Base-by-base conservation (phyloP, 2,329 filamentous ascomycete genomes). In the Westerdykella sp. region DNA sequence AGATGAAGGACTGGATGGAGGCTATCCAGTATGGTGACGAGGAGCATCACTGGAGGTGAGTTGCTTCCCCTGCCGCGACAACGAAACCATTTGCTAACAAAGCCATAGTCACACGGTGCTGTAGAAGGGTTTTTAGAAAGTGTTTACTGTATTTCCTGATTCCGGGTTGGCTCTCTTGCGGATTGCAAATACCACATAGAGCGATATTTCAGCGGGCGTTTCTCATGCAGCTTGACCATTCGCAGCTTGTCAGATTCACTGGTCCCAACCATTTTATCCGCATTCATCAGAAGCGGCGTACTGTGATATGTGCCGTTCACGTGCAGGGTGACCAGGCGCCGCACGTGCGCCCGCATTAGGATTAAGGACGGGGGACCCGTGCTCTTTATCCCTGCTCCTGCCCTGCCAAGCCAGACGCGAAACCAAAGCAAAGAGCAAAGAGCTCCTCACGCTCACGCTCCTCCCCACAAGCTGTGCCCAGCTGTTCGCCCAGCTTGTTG, bases 1-100 rank as follows among this genome's bases (percentile, higher is more conserved):
- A 79, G 69, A 90, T 98, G 84, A 95, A 95, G 80, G 80, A 84
- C 59, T 98, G 93, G 93, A 96, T 98, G 50, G 90, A 95, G 73
- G 84, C 74, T 22, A 90, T 94, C 55, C 91, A 97, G 73, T 96
- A 97, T 65, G 93, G 93, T 50, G 90, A 96, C 52, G 80, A 87
- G 65, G 62, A 64, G 32, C 88, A 96, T 67, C 78, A 83, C 53
- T 98, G 93, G 93, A 96, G 90, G 76, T 83, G 82, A 67, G 72
- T 62, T 25, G 2, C 5, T 28, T 15, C 38, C 21, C 23, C 15
- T 10, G 9, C 25, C 7, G 9, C 25, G 2, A 28, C 25, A 10
- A 12, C 25, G 25, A 10, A 28, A 12, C 25, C 25, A 7, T 12
- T 21, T 10, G 25, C 25, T 28, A 28, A 28, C 25, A 4, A 9